A percentile compares a stretch with the other conserved stretches of the same genome.
phyloP scores from a whole-genome alignment of 1,139 yeast species.

The Debaryomyces fabryi region DNA sequence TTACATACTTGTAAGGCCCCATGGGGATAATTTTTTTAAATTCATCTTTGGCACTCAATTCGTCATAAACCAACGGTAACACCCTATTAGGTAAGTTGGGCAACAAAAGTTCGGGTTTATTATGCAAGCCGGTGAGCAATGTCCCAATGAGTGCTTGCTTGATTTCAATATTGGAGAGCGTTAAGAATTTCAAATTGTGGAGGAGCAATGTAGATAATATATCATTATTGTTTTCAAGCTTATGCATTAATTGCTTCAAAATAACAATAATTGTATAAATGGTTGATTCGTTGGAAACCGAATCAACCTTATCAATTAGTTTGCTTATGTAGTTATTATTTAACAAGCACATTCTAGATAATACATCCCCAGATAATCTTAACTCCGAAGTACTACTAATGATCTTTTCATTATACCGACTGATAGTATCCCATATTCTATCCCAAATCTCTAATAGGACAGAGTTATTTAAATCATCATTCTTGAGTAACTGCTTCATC shows the following conservation, averaged over 20 bases:
- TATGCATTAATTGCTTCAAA: constrained; percentile 35
- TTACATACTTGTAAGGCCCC: constrained; percentile 86
- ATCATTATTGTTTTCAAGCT: constrained; percentile 16
- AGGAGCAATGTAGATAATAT: constrained; percentile 17
- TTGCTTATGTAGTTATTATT: constrained; percentile 18
- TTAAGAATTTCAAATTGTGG: constrained; percentile 20
- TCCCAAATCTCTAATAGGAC: constrained; percentile 18
- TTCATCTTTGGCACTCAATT: constrained; percentile 56
- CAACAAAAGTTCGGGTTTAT: constrained; percentile 60
- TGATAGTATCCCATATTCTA: constrained; percentile 20
- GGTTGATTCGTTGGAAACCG: constrained; percentile 19
- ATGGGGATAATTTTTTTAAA: constrained; percentile 71
- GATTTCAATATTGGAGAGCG: constrained; percentile 36
- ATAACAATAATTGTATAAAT: constrained; percentile 38
- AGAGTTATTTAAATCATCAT: constrained; percentile 16
- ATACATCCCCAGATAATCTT: constrained; percentile 35
- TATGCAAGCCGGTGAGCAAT: constrained; percentile 62
- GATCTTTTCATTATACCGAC: constrained; percentile 12
- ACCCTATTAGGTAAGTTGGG: constrained; percentile 70
- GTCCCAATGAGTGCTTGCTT: constrained; percentile 65
- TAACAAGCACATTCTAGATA: constrained; percentile 26
- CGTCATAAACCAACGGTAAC: constrained; percentile 56
- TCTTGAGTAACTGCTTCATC: constrained; percentile 39
- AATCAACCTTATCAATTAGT: constrained; percentile 17
- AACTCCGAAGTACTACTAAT: constrained; percentile 24